Evolutionary conservation across 371 early-diverging fungal species (phyloP).

Genomic region (Mucor lusitanicus): DNA sequence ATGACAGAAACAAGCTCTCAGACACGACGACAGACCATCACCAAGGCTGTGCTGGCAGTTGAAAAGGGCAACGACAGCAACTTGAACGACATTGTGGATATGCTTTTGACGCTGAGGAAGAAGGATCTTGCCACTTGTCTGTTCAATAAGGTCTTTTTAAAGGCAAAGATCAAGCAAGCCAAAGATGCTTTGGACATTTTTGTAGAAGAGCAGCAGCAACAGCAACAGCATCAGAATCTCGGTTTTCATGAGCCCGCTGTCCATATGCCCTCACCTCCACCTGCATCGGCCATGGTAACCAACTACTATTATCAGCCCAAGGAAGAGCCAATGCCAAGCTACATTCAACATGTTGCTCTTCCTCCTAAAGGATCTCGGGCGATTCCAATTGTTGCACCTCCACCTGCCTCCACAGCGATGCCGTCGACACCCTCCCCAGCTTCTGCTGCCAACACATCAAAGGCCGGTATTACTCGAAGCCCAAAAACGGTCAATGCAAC

Average conservation of each 20-base stretch:
- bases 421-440: neutral
- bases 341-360: constrained; percentile 7
- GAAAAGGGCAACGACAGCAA: constrained; percentile 13
- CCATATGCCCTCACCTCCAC: neutral
- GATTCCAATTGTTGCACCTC: constrained; percentile 25
- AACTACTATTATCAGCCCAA: neutral
- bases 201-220: constrained; percentile 27
- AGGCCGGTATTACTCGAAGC: neutral
- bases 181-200: constrained; percentile 45
- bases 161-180: constrained; percentile 40
- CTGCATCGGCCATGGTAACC: neutral
- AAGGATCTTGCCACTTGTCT: constrained; percentile 51
- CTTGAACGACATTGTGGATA: constrained; percentile 45
- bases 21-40: constrained; percentile 20
- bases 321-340: neutral
- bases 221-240: neutral
- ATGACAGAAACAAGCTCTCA: constrained; percentile 35
- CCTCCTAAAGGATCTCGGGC: constrained; percentile 23
- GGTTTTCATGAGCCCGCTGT: neutral
- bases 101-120: constrained; percentile 47
- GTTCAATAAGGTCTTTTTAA: constrained; percentile 47
- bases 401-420: neutral
- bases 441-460: neutral
- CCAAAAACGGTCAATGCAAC: neutral
- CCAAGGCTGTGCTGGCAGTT: constrained; percentile 12